Evolutionary conservation across 768 basidiomycete genomes (phyloP).

Genomic region (Boletus sp.): DNA sequence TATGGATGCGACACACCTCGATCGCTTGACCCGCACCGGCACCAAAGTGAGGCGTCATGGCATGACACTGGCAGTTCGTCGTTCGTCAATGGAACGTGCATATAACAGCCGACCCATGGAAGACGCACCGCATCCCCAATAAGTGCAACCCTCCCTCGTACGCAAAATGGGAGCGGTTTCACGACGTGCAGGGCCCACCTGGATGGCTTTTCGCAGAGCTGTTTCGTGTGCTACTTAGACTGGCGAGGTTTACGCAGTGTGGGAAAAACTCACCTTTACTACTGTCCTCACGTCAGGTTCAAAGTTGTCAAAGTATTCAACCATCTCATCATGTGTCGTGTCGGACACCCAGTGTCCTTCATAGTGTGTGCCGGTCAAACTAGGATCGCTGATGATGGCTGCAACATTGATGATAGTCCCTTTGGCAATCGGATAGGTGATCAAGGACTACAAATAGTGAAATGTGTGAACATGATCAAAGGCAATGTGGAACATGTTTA

Average conservation of each 20-base stretch:
- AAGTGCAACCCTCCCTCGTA: conserved; percentile 36
- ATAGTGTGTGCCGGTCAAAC: conserved; percentile 29
- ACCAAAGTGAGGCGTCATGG: conserved; percentile 26
- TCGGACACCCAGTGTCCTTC: conserved; percentile 34
- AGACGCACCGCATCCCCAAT: conserved; percentile 41
- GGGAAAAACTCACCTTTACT: conserved; percentile 22
- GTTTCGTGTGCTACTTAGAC: neutral
- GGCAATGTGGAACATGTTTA: neutral
- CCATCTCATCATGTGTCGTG: conserved; percentile 32
- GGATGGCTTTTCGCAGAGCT: conserved; percentile 38
- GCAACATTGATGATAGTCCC: conserved; percentile 38
- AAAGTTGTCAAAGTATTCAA: conserved; percentile 32
- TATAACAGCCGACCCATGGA: neutral
- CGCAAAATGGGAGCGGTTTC: conserved; percentile 39
- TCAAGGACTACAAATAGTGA: conserved; percentile 32
- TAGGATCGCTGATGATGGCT: conserved; percentile 30
- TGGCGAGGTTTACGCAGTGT: neutral
- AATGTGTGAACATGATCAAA: neutral
- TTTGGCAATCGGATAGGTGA: conserved; percentile 40
- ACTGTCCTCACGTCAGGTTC: conserved; percentile 35
- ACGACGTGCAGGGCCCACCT: conserved; percentile 47
- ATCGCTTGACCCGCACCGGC: conserved; percentile 30
- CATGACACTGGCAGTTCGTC: conserved; percentile 13
- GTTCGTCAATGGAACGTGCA: neutral
- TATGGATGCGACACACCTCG: conserved; percentile 8